These are phyloP conservation scores for Trifolium pratense DNA, from an alignment of 306 rosid species.

Conservation along the genomic window DNA sequence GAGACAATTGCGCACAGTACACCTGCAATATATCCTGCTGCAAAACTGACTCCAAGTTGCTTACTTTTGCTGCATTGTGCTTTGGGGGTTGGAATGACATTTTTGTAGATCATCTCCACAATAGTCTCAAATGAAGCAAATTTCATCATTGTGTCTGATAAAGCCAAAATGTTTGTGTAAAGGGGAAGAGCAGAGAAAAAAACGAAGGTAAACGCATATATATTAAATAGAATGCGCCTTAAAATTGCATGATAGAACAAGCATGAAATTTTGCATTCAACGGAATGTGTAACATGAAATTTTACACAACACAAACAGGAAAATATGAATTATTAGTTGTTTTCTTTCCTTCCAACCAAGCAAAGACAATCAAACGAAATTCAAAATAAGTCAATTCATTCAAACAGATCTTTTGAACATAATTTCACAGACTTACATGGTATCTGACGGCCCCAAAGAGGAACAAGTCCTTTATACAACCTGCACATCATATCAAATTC, in stretches of 20 bases:
- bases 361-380: too few species aligned
- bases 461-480: conserved; percentile 80
- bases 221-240: conserved; percentile 7
- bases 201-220: background rate
- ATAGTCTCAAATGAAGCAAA: conserved; percentile 75
- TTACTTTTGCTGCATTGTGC: conserved; percentile 59
- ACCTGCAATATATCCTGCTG: conserved; percentile 73
- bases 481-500: conserved; percentile 47
- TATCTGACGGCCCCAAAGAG: conserved; percentile 95
- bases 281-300: background rate
- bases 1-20: conserved; percentile 71
- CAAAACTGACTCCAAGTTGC: conserved; percentile 84
- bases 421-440: conserved; percentile 65
- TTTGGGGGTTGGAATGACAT: conserved; percentile 69
- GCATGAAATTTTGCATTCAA: background rate
- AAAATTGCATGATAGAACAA: background rate
- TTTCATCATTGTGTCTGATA: conserved; percentile 82
- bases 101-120: conserved; percentile 68
- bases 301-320: background rate
- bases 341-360: too few species aligned
- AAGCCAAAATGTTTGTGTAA: background rate
- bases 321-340: background rate
- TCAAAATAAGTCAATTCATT: too few species aligned
- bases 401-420: background rate
- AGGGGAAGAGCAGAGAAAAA: background rate